Base-by-base conservation (phyloP, 1,284 basidiomycete species). In the Cutaneotrichosporon cutaneum region DNA sequence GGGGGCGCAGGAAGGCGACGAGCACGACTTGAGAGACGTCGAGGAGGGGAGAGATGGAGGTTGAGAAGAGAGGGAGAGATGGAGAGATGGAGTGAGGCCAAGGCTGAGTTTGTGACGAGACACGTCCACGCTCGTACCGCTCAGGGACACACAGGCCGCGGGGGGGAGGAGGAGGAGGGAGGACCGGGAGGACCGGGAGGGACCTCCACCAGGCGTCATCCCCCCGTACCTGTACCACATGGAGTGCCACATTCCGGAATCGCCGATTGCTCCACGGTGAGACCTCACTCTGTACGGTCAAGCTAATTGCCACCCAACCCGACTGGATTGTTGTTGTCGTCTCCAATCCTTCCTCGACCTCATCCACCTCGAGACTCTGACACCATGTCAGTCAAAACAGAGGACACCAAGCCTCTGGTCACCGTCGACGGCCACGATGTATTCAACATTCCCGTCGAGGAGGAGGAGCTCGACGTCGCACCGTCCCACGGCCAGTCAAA, bases 401-500 rank as follows among this genome's bases (percentile, higher is more conserved):
- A 61, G 60, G 63, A 67, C 59, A 27, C 61, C 57, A 68, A 68
- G 55, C 66, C 66, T 21, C n/a, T 36, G 10, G 14, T 63, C 48
- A 54, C 61, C 9, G 52, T 51, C 48, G 56, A 65, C 50, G 61
- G 63, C 9, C 54, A 61, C 51, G 64, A 63, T 54, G 53, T 65
- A 33, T 66, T 59, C 61, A 56, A 63, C 53, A 62, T 67, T 51
- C 66, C 63, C 51, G 62, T 65, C 53, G 66, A 73, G 35, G 72
- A 75, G 47, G 76, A 77, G 63, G 63, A 68, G 44, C 66, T 77
- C 21, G 63, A 61, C 18, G 64, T 75, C 22, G 62, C 63, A 1
- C 47, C 45, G 14, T 54, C 57, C 22, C 61, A 69, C 58, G 66
- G 67, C 54, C 58, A 60, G 22, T 66, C 65, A 26, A 72, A 71